phyloP scores from a whole-genome alignment of 129 eudicot species.

The Artemisia argyi region DNA sequence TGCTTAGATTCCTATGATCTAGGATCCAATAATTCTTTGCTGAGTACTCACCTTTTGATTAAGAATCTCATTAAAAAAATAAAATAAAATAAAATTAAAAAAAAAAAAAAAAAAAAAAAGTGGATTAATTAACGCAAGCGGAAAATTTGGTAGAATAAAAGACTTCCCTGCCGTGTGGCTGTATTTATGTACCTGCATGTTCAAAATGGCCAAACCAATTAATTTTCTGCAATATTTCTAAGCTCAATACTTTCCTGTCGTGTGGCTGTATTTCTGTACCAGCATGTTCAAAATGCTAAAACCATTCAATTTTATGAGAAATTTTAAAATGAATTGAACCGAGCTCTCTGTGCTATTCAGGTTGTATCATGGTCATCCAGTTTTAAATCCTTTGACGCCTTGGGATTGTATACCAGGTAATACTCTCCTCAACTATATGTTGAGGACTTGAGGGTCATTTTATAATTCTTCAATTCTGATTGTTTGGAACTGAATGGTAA shows the following conservation, averaged over 20 bases:
- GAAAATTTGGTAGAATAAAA: too few relatives aligned
- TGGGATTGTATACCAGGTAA: conserved; percentile 96
- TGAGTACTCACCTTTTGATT: background rate
- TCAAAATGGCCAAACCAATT: too few relatives aligned
- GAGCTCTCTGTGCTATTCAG: conserved; percentile 38
- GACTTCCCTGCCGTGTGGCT: too few relatives aligned
- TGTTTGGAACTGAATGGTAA: background rate
- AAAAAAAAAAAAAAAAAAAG: too few relatives aligned
- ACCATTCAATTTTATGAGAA: background rate
- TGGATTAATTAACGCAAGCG: too few relatives aligned
- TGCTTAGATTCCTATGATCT: conserved; percentile 7
- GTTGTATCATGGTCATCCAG: conserved; percentile 84
- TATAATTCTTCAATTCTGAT: conserved; percentile 5
- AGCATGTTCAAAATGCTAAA: conserved; percentile 3
- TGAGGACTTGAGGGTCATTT: conserved; percentile 5
- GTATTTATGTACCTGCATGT: too few relatives aligned
- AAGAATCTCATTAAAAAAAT: too few relatives aligned
- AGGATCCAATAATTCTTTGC: background rate
- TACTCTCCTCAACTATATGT: conserved; percentile 10
- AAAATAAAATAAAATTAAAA: too few relatives aligned
- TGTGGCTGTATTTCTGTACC: conserved; percentile 4
- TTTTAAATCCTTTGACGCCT: conserved; percentile 90
- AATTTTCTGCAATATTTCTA: too few relatives aligned
- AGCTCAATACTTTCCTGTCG: background rate
- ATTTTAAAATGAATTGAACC: conserved; percentile 10